Evolutionary conservation across 2,329 filamentous ascomycete genomes (phyloP).

Genomic region (Knufia petricola): DNA sequence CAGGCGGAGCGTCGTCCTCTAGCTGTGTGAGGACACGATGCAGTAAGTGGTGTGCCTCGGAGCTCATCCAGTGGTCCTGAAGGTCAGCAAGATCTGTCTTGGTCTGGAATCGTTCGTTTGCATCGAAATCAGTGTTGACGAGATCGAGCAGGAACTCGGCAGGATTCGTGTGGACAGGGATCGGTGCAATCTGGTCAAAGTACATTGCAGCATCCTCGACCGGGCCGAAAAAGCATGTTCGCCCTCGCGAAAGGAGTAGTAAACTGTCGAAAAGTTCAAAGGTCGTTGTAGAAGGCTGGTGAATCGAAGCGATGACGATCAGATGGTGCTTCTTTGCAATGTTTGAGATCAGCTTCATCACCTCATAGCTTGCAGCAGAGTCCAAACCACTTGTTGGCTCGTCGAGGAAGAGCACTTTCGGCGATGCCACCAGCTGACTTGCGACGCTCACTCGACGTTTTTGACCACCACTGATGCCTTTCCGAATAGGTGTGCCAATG

Average conservation of each 20-base stretch:
- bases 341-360: slow-evolving; percentile 61
- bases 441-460: slow-evolving; percentile 73
- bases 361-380: slow-evolving; percentile 65
- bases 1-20: background rate
- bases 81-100: slow-evolving; percentile 43
- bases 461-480: slow-evolving; percentile 77
- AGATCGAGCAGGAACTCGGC: slow-evolving; percentile 72
- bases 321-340: slow-evolving; percentile 52
- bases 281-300: slow-evolving; percentile 72
- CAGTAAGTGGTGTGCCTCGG: slow-evolving; percentile 8
- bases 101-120: slow-evolving; percentile 30
- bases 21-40: background rate
- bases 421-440: slow-evolving; percentile 69
- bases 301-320: slow-evolving; percentile 72
- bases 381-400: slow-evolving; percentile 79
- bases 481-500: slow-evolving; percentile 71
- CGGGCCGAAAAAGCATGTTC: slow-evolving; percentile 63
- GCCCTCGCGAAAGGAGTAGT: slow-evolving; percentile 60
- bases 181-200: slow-evolving; percentile 51
- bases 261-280: slow-evolving; percentile 76
- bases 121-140: slow-evolving; percentile 66
- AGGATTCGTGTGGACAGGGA: slow-evolving; percentile 65
- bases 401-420: slow-evolving; percentile 72
- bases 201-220: slow-evolving; percentile 50
- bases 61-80: slow-evolving; percentile 44